These are phyloP conservation scores for Chrysoporthe puriensis DNA, from an alignment of 2,329 filamentous ascomycete species.

Conservation along the genomic window DNA sequence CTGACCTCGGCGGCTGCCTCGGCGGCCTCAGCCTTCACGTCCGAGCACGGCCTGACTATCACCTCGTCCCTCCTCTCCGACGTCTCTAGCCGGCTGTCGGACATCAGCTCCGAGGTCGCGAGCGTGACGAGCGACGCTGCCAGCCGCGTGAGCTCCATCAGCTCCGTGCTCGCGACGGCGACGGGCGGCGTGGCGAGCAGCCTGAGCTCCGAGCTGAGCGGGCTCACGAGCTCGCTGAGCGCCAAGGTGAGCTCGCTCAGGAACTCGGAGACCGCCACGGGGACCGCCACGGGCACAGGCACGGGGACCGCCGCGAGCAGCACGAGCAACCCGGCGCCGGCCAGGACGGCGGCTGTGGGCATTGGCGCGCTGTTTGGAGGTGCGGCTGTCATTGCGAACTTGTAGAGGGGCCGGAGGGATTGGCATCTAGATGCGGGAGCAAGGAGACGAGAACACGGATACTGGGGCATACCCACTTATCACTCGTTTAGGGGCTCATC, in stretches of 20 bases:
- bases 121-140: slow-evolving; percentile 32
- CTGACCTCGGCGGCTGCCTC: slow-evolving; percentile 31
- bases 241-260: slow-evolving; percentile 9
- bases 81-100: slow-evolving; percentile 33
- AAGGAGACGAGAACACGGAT: not conserved
- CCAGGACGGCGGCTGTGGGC: slow-evolving; percentile 47
- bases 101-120: slow-evolving; percentile 32
- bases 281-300: slow-evolving; percentile 9
- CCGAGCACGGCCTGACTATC: slow-evolving; percentile 2
- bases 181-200: slow-evolving; percentile 33
- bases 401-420: slow-evolving; percentile 39
- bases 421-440: not conserved
- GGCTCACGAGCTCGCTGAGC: slow-evolving; percentile 29
- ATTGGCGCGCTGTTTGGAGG: slow-evolving; percentile 53
- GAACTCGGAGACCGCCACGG: slow-evolving; percentile 10
- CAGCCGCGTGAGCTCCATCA: slow-evolving; percentile 33
- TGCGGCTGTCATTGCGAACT: slow-evolving; percentile 48
- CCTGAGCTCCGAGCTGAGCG: slow-evolving; percentile 26
- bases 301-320: slow-evolving; percentile 13
- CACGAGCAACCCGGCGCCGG: slow-evolving; percentile 36
- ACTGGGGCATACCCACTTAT: not conserved
- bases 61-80: not conserved
- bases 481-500: slow-evolving; percentile 1
- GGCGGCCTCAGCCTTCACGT: slow-evolving; percentile 23
- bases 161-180: slow-evolving; percentile 35